These are phyloP conservation scores for Cryptococcus depauperatus DNA, from an alignment of 1,284 basidiomycete species.

Conservation along the genomic window DNA sequence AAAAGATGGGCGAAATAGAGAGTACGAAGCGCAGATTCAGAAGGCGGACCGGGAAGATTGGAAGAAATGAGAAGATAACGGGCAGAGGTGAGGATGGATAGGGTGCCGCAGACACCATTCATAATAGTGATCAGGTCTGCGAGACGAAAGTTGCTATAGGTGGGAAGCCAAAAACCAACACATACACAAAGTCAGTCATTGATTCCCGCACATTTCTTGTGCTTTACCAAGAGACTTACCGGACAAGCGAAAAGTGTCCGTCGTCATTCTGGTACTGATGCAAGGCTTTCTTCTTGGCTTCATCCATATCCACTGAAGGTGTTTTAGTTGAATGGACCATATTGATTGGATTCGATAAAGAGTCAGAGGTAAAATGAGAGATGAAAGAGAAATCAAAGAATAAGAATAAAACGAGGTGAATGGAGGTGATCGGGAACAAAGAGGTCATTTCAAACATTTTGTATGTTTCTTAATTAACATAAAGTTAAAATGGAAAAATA, in stretches of 20 bases:
- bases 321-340: no score
- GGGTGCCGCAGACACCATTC: constrained; percentile 97
- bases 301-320: no score
- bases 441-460: no score
- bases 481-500: no score
- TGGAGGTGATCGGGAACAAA: no score
- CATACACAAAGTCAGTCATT: no score
- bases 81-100: constrained; percentile 83
- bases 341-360: no score
- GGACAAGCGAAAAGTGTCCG: constrained; percentile 90
- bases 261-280: constrained; percentile 80
- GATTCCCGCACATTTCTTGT: no score
- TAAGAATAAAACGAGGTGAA: no score
- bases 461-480: no score
- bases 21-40: constrained; percentile 29
- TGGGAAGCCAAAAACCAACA: background rate
- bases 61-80: constrained; percentile 77
- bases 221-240: constrained; percentile 59
- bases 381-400: no score
- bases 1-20: constrained; percentile 79
- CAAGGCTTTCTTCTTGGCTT: constrained; percentile 53
- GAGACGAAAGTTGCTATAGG: constrained; percentile 82
- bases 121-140: constrained; percentile 99
- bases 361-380: no score
- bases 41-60: constrained; percentile 49